phyloP scores from a whole-genome alignment of 2,329 filamentous ascomycete genomes.

The Albophoma yamanashiensis region DNA sequence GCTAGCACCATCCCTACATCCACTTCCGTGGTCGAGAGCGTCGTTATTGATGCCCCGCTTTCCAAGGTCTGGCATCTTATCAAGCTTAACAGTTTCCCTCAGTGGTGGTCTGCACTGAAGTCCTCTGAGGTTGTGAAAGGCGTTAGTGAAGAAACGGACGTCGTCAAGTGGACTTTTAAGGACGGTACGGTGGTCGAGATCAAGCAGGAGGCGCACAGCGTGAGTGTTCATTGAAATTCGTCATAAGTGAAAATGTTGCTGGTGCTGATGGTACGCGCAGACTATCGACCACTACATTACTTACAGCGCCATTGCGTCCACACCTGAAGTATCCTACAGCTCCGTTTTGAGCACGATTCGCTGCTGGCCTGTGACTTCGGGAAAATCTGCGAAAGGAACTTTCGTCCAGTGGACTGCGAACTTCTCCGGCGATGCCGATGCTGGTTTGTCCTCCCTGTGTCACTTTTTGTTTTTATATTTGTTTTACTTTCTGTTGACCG shows the following conservation, averaged over 20 bases:
- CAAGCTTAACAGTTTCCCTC: constrained; percentile 59
- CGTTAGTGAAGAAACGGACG: constrained; percentile 50
- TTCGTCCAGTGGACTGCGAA: constrained; percentile 60
- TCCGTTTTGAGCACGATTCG: constrained; percentile 57
- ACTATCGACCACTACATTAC: constrained; percentile 66
- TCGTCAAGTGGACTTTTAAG: constrained; percentile 61
- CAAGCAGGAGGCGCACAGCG: constrained; percentile 67
- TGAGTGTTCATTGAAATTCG: constrained; percentile 24
- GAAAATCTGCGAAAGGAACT: constrained; percentile 51
- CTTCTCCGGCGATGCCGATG: constrained; percentile 61
- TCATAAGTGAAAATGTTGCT: too few relatives aligned
- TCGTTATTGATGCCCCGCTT: constrained; percentile 58
- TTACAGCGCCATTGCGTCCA: constrained; percentile 58
- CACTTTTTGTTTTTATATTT: background rate
- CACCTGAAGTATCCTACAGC: constrained; percentile 55
- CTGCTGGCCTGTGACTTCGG: constrained; percentile 54
- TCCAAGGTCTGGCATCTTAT: constrained; percentile 62
- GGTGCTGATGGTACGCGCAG: constrained; percentile 21
- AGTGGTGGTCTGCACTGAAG: constrained; percentile 55
- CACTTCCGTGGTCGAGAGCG: constrained; percentile 54
- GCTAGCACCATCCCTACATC: constrained; percentile 46
- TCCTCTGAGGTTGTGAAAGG: constrained; percentile 55
- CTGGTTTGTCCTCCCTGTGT: constrained; percentile 35
- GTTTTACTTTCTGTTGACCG: background rate
- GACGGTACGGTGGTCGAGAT: constrained; percentile 59